Evolutionary conservation across 2,329 filamentous ascomycete species (phyloP).

Genomic region (Penicillium sp.): DNA sequence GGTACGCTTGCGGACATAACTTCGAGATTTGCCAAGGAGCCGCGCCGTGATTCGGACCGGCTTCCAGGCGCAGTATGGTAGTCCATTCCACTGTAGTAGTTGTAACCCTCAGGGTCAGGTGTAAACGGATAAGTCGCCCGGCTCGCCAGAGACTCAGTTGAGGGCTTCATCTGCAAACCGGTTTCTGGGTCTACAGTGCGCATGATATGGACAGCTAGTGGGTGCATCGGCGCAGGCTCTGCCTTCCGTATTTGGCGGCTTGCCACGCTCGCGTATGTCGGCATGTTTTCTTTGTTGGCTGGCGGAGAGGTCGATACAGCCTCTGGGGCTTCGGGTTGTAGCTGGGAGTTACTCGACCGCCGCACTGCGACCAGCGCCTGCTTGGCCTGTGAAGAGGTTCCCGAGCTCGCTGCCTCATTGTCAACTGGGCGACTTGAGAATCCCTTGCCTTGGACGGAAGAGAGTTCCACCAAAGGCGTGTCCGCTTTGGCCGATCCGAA

Average conservation of each 20-base stretch:
- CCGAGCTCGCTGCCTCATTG: slow-evolving; percentile 19
- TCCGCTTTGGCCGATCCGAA: slow-evolving; percentile 21
- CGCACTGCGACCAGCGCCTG: slow-evolving; percentile 40
- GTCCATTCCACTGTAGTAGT: slow-evolving; percentile 18
- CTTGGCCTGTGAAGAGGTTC: slow-evolving; percentile 36
- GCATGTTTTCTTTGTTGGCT: slow-evolving; percentile 28
- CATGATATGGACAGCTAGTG: slow-evolving; percentile 21
- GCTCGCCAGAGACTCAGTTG: slow-evolving; percentile 31
- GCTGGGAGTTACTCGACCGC: slow-evolving; percentile 33
- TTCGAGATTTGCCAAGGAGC: slow-evolving; percentile 17
- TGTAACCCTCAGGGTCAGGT: no score
- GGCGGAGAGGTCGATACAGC: slow-evolving; percentile 3
- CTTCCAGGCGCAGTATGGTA: slow-evolving; percentile 27
- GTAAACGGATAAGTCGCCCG: slow-evolving; percentile 26
- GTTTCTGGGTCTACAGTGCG: slow-evolving; percentile 14
- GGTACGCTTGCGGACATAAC: slow-evolving; percentile 29
- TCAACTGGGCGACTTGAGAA: slow-evolving; percentile 25
- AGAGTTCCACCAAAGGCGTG: slow-evolving; percentile 27
- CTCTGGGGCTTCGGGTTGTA: slow-evolving; percentile 17
- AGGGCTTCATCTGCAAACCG: slow-evolving; percentile 28
- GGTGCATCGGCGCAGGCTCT: slow-evolving; percentile 17
- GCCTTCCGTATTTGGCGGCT: slow-evolving; percentile 24
- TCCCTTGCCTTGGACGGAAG: slow-evolving; percentile 30
- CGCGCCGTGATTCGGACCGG: slow-evolving; percentile 24
- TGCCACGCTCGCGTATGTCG: slow-evolving; percentile 36